Percentiles rank a stretch among this genome's conserved stretches.
Conservation (phyloP, 1,139 yeast species). For the Lodderomyces beijingensis region DNA sequence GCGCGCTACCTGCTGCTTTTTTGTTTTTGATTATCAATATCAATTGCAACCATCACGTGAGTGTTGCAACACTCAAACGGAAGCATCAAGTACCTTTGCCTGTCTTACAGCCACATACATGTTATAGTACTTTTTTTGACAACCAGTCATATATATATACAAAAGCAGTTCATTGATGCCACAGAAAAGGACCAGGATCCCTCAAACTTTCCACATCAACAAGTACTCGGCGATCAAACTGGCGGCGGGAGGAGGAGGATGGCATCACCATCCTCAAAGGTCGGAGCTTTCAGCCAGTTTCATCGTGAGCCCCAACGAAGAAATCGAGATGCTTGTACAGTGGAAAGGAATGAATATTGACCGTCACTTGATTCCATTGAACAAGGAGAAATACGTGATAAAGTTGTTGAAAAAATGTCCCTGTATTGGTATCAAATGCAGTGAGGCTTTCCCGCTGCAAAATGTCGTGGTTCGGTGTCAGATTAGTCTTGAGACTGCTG, state of each 20-base stretch:
- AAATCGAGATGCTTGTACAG: constrained; percentile 7
- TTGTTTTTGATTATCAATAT: too few species aligned
- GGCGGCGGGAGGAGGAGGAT: too few species aligned
- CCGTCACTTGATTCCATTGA: not conserved
- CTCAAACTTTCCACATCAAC: constrained; percentile 9
- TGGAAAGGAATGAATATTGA: constrained; percentile 23
- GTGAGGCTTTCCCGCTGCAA: constrained; percentile 16
- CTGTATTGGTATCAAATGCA: constrained; percentile 23
- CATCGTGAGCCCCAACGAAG: constrained; percentile 9
- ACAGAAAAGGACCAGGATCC: constrained; percentile 1
- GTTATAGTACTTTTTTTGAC: too few species aligned
- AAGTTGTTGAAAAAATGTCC: constrained; percentile 22
- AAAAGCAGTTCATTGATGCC: too few species aligned
- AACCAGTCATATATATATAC: too few species aligned
- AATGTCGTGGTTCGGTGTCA: constrained; percentile 19
- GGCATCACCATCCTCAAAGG: constrained; percentile 28
- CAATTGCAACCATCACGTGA: too few species aligned
- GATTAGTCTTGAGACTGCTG: constrained; percentile 14
- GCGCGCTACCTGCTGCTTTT: too few species aligned
- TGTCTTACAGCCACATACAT: too few species aligned
- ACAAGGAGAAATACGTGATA: too few species aligned
- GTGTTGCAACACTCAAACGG: too few species aligned
- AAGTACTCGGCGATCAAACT: constrained; percentile 11
- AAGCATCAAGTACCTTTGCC: too few species aligned
- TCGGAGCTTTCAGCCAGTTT: constrained; percentile 20